Base-by-base conservation (phyloP, 371 early-diverging fungal species). In the Entomophthora muscae region DNA sequence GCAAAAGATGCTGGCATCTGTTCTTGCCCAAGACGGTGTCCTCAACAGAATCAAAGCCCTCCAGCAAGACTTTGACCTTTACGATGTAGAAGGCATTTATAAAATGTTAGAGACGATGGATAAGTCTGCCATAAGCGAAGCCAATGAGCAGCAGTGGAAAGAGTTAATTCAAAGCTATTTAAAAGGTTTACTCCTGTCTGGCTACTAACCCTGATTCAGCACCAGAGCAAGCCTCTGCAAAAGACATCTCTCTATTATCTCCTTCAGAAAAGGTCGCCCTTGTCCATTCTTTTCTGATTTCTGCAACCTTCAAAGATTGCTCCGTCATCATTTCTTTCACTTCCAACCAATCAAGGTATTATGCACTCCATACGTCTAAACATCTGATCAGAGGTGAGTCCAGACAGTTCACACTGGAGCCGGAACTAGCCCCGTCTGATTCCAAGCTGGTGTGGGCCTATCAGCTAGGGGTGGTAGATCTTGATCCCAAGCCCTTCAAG, bases 51-150 rank as follows among this genome's bases (percentile, higher is more conserved):
- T 55, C 12, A 17, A 55, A 55, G 7, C 12, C 7, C 24, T 27
- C n/a, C 56, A 55, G 28, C 28, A 24, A 55, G 28, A 55, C 12
- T 55, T 55, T 13, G 56, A 55, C 28, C 7, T 24, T 12, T 55
- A 55, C 28, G 56, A 55, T 55, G n/a, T 55, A 12, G 56, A 55
- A 55, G 56, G 56, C 22, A 26, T 55, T 26, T 26, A 55, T 22
- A 3, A 55, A 26, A 12, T 55, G 10, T 13, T 24, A 26, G 56
- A 26, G 26, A 55, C 22, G 28, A 24, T 55, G 28, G 56, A 55
- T 24, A 17, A 17, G 12, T 24, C 22, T 13, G 13, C 22, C 22
- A 26, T 55, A 12, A 27, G 28, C 7, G 56, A 55, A 55, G 24
- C 56, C 22, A 55, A 7, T 13, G 26, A 55, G 28, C 7, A 55